Conservation (phyloP, 1,139 yeast species). For the Blastobotrys capitulatus region DNA sequence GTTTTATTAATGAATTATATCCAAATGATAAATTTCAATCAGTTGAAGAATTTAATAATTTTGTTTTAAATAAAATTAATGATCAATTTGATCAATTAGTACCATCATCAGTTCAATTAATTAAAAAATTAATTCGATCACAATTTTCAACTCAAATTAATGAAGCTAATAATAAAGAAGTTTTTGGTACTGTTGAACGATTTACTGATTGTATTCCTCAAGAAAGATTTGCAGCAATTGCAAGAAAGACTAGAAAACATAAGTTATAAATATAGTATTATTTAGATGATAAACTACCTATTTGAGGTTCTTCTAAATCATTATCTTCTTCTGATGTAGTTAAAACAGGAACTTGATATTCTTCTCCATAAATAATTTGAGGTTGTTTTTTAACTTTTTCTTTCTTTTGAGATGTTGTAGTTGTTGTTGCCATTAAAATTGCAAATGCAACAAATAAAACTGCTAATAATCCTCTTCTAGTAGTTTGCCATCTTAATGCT, state of each 20-base stretch:
- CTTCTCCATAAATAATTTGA: slow-evolving; percentile 24
- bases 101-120: slow-evolving; percentile 53
- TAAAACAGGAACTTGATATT: slow-evolving; percentile 29
- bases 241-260: slow-evolving; percentile 53
- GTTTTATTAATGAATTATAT: slow-evolving; percentile 58
- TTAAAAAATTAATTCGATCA: slow-evolving; percentile 49
- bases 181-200: slow-evolving; percentile 57
- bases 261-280: slow-evolving; percentile 40
- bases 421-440: slow-evolving; percentile 45
- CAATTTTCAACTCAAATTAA: slow-evolving; percentile 37
- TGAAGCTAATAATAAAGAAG: slow-evolving; percentile 59
- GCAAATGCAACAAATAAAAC: slow-evolving; percentile 46
- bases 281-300: slow-evolving; percentile 16
- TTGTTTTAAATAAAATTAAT: slow-evolving; percentile 43
- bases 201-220: slow-evolving; percentile 79
- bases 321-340: slow-evolving; percentile 26
- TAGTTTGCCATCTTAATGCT: slow-evolving; percentile 86
- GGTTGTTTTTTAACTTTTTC: slow-evolving; percentile 29
- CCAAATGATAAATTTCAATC: slow-evolving; percentile 41
- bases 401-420: slow-evolving; percentile 26
- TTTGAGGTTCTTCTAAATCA: slow-evolving; percentile 24
- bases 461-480: slow-evolving; percentile 76
- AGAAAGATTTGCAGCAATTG: slow-evolving; percentile 53
- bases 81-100: slow-evolving; percentile 41
- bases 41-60: slow-evolving; percentile 57